A percentile compares a stretch with the other conserved stretches of the same genome.
These are phyloP conservation scores for Chenopodium formosanum DNA, from an alignment of 148 eudicot genomes.

Conservation along the genomic window DNA sequence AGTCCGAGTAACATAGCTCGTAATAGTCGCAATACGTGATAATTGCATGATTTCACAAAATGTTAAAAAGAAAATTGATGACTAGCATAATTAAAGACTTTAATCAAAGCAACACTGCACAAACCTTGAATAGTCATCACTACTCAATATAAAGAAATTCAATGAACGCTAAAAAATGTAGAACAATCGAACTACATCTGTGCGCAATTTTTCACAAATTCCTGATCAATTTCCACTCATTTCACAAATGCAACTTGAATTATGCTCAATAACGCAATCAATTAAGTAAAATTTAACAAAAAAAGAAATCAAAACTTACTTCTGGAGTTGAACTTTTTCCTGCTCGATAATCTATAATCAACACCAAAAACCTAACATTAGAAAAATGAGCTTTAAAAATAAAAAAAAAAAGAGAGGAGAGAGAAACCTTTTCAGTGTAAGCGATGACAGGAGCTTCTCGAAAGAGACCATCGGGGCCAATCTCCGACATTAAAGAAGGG, in stretches of 20 bases:
- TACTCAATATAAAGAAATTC: neutral
- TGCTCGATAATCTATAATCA: slow-evolving; percentile 23
- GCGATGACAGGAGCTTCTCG: slow-evolving; percentile 82
- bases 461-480: slow-evolving; percentile 79
- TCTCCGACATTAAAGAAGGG: slow-evolving; percentile 51
- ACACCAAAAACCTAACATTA: neutral
- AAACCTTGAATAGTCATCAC: neutral
- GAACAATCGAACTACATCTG: neutral
- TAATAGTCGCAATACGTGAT: too few relatives aligned
- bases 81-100: neutral
- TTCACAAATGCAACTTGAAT: neutral
- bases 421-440: slow-evolving; percentile 78
- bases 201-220: too few relatives aligned
- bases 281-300: neutral
- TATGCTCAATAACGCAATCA: neutral
- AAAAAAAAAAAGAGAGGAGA: neutral
- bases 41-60: neutral
- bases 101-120: neutral
- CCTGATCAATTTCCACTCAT: neutral
- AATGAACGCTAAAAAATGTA: neutral
- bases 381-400: neutral
- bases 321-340: slow-evolving; percentile 21
- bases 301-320: slow-evolving; percentile 12
- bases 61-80: neutral
- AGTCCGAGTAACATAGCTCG: too few relatives aligned